Evolutionary conservation across 202 grass and related monocot species (phyloP).

Genomic region (Setaria italica): DNA sequence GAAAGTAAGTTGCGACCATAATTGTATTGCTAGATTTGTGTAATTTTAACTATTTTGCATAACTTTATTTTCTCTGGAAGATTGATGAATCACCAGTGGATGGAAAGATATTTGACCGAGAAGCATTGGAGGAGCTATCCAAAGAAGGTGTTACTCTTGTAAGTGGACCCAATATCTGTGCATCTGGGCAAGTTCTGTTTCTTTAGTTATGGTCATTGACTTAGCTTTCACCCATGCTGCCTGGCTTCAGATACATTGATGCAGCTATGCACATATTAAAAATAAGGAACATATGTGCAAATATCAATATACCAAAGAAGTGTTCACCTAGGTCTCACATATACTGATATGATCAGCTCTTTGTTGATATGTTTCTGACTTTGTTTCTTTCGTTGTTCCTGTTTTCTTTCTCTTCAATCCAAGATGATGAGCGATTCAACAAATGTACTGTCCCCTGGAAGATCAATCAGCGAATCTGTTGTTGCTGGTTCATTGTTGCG

Average conservation of each 20-base stretch:
- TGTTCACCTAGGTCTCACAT: constrained; percentile 26
- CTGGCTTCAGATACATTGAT: neutral
- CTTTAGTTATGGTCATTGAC: constrained; percentile 26
- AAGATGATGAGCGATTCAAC: constrained; percentile 99
- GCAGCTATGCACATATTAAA: neutral
- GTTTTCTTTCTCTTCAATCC: constrained; percentile 28
- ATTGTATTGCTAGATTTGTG: constrained; percentile 24
- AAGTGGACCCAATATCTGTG: constrained; percentile 55
- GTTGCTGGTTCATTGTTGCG: constrained; percentile 80
- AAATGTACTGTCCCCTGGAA: constrained; percentile 95
- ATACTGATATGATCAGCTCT: constrained; percentile 14
- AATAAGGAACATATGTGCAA: neutral
- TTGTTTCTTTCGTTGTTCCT: constrained; percentile 15
- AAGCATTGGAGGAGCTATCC: constrained; percentile 93
- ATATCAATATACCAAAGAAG: constrained; percentile 8
- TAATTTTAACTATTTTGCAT: constrained; percentile 22
- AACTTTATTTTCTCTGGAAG: constrained; percentile 50
- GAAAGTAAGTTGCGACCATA: constrained; percentile 71
- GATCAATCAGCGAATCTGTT: constrained; percentile 94
- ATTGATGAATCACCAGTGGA: constrained; percentile 98
- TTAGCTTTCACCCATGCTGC: constrained; percentile 25
- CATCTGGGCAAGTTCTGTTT: constrained; percentile 7
- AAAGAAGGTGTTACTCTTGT: constrained; percentile 99
- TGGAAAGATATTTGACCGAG: constrained; percentile 92
- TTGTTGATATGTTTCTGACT: constrained; percentile 33